Conservation (phyloP, 177 flowering plant genomes). For the Vitis hybrid region DNA sequence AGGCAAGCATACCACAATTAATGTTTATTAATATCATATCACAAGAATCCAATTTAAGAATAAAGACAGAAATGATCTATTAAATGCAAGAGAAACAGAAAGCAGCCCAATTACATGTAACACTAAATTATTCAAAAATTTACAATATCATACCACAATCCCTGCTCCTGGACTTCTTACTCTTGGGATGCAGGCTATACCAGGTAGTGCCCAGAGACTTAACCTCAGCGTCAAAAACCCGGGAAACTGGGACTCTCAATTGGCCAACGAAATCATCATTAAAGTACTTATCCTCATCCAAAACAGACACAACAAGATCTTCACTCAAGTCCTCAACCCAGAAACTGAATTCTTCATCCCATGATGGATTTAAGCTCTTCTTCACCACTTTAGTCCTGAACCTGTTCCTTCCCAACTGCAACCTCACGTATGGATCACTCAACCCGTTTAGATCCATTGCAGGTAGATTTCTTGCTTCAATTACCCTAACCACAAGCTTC, state of each 20-base stretch:
- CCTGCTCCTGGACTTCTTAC: constrained; percentile 68
- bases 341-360: constrained; percentile 85
- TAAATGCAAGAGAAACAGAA: not conserved
- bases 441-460: constrained; percentile 82
- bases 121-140: not conserved
- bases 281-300: constrained; percentile 90
- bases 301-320: constrained; percentile 62
- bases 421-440: constrained; percentile 83
- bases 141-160: constrained; percentile 50
- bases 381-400: constrained; percentile 75
- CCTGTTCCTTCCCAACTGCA: constrained; percentile 74
- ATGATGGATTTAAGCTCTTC: constrained; percentile 76
- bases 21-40: too few species aligned
- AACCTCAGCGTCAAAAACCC: constrained; percentile 65
- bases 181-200: constrained; percentile 75
- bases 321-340: constrained; percentile 82
- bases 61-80: not conserved
- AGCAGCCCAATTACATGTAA: constrained; percentile 21
- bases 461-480: constrained; percentile 71
- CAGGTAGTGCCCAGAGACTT: constrained; percentile 72
- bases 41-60: too few species aligned
- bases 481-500: constrained; percentile 73
- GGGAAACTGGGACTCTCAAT: constrained; percentile 56
- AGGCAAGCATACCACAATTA: too few species aligned
- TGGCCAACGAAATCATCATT: constrained; percentile 89